These are phyloP conservation scores for Phaffomyces antillensis DNA, from an alignment of 805 yeast species.

Conservation along the genomic window DNA sequence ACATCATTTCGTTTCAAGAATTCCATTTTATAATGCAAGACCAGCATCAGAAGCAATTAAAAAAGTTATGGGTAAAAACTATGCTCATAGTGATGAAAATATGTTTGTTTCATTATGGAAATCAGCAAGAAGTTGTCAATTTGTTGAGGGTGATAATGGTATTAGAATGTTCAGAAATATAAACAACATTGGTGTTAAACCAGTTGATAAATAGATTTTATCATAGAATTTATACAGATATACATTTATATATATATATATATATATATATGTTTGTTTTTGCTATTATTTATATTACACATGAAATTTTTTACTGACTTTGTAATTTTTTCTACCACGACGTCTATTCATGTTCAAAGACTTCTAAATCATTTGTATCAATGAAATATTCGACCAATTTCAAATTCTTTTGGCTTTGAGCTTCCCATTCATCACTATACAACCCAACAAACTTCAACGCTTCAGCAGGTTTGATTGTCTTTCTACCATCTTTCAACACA, in stretches of 20 bases:
- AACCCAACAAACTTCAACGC: slow-evolving; percentile 51
- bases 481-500: slow-evolving; percentile 72
- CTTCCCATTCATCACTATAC: slow-evolving; percentile 43
- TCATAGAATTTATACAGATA: not conserved
- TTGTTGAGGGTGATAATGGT: slow-evolving; percentile 66
- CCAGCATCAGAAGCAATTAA: slow-evolving; percentile 71
- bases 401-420: slow-evolving; percentile 33
- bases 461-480: slow-evolving; percentile 62
- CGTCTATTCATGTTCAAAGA: slow-evolving; percentile 5
- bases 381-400: slow-evolving; percentile 32
- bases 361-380: slow-evolving; percentile 30
- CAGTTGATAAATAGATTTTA: slow-evolving; percentile 1
- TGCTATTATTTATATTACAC: not conserved
- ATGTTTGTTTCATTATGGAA: slow-evolving; percentile 67
- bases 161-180: slow-evolving; percentile 68
- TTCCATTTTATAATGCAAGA: slow-evolving; percentile 85
- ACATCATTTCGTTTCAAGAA: slow-evolving; percentile 78
- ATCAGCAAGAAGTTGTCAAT: slow-evolving; percentile 59
- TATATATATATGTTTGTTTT: too few species aligned
- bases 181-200: slow-evolving; percentile 48
- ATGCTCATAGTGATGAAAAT: slow-evolving; percentile 58
- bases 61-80: slow-evolving; percentile 81
- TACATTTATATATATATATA: too few species aligned
- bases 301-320: not conserved
- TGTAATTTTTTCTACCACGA: not conserved